Evolutionary conservation across 2,329 filamentous ascomycete species (phyloP).

Genomic region (Xylaria sp.): DNA sequence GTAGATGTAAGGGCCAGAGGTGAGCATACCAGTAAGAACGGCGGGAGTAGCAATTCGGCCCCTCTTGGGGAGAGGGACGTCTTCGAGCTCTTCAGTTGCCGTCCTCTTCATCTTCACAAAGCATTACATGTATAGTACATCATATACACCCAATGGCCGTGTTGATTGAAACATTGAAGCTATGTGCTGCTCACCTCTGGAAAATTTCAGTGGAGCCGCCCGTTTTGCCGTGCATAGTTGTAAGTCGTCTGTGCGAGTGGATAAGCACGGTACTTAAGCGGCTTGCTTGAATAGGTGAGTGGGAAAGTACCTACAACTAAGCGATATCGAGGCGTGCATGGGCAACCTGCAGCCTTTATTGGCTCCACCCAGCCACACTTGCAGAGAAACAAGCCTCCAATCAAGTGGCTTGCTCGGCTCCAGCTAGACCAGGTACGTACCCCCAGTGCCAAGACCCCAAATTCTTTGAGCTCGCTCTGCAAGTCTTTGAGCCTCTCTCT

Average conservation of each 20-base stretch:
- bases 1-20: too few relatives aligned
- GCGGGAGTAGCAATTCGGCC: conserved; percentile 10
- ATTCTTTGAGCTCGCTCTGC: conserved; percentile 10
- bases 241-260: background rate
- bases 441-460: background rate
- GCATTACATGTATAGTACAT: background rate
- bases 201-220: conserved; percentile 32
- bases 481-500: conserved; percentile 37
- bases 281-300: background rate
- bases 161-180: background rate
- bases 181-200: background rate
- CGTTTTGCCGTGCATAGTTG: background rate
- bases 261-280: too few relatives aligned
- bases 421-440: background rate
- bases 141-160: conserved; percentile 14
- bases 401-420: background rate
- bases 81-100: conserved; percentile 22
- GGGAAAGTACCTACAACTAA: background rate
- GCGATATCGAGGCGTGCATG: background rate
- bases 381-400: conserved; percentile 6
- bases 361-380: background rate
- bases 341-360: background rate
- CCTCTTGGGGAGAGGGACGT: conserved; percentile 28
- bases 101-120: conserved; percentile 36
- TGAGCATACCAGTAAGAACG: too few relatives aligned